These are phyloP conservation scores for Annulohypoxylon stygium DNA, from an alignment of 495 filamentous ascomycete genomes.

Conservation along the genomic window DNA sequence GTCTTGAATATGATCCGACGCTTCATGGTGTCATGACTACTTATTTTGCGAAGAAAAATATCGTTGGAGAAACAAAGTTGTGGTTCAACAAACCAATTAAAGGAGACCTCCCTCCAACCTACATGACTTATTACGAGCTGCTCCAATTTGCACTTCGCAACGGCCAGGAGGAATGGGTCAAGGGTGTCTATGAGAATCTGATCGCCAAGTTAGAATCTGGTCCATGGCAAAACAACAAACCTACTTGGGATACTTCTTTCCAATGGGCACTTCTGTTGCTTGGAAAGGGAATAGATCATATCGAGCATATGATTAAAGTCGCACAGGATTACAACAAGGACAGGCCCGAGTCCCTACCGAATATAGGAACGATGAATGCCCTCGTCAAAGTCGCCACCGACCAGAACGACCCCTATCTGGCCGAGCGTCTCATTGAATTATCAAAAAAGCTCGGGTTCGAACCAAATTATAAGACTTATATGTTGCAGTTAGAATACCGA, in stretches of 20 bases:
- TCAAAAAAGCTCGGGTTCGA: constrained; percentile 71
- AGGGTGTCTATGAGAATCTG: constrained; percentile 71
- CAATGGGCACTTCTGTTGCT: constrained; percentile 79
- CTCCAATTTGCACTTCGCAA: constrained; percentile 65
- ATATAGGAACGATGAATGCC: constrained; percentile 78
- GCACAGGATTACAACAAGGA: constrained; percentile 65
- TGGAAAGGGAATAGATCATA: constrained; percentile 75
- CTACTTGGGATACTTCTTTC: constrained; percentile 76
- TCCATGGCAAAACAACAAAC: constrained; percentile 51
- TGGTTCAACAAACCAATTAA: constrained; percentile 75
- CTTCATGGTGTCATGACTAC: constrained; percentile 64
- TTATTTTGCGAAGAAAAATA: constrained; percentile 64
- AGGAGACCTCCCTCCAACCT: constrained; percentile 55
- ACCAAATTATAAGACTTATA: constrained; percentile 73
- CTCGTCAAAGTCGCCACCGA: constrained; percentile 81
- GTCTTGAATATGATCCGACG: constrained; percentile 50
- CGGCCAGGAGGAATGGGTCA: constrained; percentile 72
- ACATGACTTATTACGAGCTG: constrained; percentile 63
- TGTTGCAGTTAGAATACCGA: constrained; percentile 81
- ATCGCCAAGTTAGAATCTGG: constrained; percentile 57
- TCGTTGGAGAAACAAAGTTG: constrained; percentile 66
- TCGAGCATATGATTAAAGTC: constrained; percentile 75
- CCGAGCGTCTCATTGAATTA: constrained; percentile 76
- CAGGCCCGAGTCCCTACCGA: constrained; percentile 62
- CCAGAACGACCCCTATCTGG: constrained; percentile 75